Conservation (phyloP, 306 rosid species). For the Echinosophora koreensis region DNA sequence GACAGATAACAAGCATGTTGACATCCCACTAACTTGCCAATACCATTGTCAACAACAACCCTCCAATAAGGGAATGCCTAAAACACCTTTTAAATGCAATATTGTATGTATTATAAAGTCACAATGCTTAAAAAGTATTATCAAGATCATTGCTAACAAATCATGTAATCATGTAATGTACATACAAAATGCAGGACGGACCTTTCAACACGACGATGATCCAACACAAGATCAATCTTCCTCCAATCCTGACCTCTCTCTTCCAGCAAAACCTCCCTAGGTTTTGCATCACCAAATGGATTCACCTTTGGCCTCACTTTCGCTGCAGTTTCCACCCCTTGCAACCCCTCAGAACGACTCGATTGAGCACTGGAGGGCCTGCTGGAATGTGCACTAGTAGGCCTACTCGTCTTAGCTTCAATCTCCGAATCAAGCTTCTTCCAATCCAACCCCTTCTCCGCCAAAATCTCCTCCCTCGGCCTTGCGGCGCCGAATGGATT, state of each 20-base stretch:
- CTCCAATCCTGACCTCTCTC: slow-evolving; percentile 93
- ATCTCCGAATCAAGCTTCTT: slow-evolving; percentile 84
- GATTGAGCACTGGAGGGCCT: slow-evolving; percentile 96
- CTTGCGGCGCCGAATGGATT: slow-evolving; percentile 88
- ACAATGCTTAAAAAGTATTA: neutral
- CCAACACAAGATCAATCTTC: slow-evolving; percentile 86
- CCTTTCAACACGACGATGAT: slow-evolving; percentile 86
- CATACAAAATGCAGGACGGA: slow-evolving; percentile 42
- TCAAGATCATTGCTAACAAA: neutral
- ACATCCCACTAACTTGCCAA: neutral
- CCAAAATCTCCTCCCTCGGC: slow-evolving; percentile 94
- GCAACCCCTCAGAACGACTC: slow-evolving; percentile 78
- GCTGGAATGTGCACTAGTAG: slow-evolving; percentile 87
- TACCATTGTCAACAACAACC: neutral
- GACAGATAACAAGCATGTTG: neutral
- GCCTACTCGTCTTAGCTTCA: slow-evolving; percentile 85
- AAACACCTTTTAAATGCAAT: slow-evolving; percentile 1
- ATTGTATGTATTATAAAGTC: neutral
- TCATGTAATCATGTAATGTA: neutral
- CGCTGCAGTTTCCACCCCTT: slow-evolving; percentile 62
- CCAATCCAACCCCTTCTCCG: slow-evolving; percentile 94
- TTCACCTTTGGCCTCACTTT: slow-evolving; percentile 79
- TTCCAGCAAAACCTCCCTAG: slow-evolving; percentile 87
- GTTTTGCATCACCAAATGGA: slow-evolving; percentile 96
- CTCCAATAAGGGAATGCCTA: no score